Evolutionary conservation across 495 filamentous ascomycete species (phyloP).

Genomic region (Penicillium mononematosum): DNA sequence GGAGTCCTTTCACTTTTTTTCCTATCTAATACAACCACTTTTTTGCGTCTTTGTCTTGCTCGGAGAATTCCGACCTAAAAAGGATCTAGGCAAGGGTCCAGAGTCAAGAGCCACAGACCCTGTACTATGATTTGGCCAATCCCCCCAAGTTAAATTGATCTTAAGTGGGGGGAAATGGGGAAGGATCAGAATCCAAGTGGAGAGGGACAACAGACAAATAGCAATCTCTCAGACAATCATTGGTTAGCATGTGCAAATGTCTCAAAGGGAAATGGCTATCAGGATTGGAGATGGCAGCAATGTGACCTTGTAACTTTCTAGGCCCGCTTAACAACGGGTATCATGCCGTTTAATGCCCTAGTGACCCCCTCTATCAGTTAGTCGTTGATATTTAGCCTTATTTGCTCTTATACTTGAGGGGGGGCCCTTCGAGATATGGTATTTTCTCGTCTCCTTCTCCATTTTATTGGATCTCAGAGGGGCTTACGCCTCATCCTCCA

Average conservation of each 20-base stretch:
- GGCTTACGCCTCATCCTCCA: too few species aligned
- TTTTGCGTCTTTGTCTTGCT: not conserved
- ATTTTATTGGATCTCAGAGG: too few species aligned
- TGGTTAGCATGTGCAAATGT: slow-evolving; percentile 20
- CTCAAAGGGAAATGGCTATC: slow-evolving; percentile 18
- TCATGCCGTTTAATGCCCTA: slow-evolving; percentile 22
- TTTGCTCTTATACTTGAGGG: too few species aligned
- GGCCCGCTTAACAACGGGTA: slow-evolving; percentile 32
- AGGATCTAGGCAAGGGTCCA: not conserved
- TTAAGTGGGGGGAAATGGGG: not conserved
- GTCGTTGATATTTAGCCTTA: not conserved
- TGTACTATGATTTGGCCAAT: not conserved
- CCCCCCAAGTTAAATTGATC: not conserved
- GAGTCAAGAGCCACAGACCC: not conserved
- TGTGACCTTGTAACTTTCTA: slow-evolving; percentile 35
- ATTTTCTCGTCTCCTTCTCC: too few species aligned
- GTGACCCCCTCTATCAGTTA: not conserved
- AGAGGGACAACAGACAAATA: not conserved
- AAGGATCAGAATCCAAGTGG: not conserved
- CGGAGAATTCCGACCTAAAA: not conserved
- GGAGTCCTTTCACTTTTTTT: not conserved
- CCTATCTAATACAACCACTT: not conserved
- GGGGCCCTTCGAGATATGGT: too few species aligned
- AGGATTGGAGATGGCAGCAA: slow-evolving; percentile 20
- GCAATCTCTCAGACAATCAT: not conserved